These are phyloP conservation scores for Paratrypanosoma confusum DNA, from an alignment of 208 protist genomes.

Conservation along the genomic window DNA sequence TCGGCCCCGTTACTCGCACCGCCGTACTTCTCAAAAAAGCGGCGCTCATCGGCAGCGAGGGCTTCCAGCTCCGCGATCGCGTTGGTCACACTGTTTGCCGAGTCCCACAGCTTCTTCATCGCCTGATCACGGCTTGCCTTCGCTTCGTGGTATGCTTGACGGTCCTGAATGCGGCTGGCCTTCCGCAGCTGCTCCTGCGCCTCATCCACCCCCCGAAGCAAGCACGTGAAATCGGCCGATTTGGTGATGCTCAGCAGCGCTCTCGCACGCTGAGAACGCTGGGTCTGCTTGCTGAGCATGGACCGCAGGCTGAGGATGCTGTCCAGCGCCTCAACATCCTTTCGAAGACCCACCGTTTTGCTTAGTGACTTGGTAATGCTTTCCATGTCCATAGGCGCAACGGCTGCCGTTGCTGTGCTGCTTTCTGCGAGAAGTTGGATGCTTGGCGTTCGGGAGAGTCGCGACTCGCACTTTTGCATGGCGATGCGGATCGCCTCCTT, in stretches of 20 bases:
- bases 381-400: not conserved
- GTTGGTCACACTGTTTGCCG: conserved; percentile 16
- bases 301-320: not conserved
- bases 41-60: conserved; percentile 32
- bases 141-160: conserved; percentile 20
- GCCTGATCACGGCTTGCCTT: conserved; percentile 27
- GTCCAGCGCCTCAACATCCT: not conserved
- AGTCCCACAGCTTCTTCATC: conserved; percentile 25
- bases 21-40: conserved; percentile 25
- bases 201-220: conserved; percentile 22
- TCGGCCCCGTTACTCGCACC: not conserved
- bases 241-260: conserved; percentile 31
- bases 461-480: conserved; percentile 55
- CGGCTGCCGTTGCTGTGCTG: conserved; percentile 8
- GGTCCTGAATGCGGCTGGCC: conserved; percentile 21
- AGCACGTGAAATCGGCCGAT: conserved; percentile 15
- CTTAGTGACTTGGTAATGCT: not conserved
- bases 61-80: conserved; percentile 25
- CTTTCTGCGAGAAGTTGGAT: conserved; percentile 22
- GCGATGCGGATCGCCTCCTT: conserved; percentile 17
- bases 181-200: conserved; percentile 28
- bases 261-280: conserved; percentile 18
- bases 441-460: conserved; percentile 29
- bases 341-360: not conserved
- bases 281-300: not conserved